These are phyloP conservation scores for Podila verticillata DNA, from an alignment of 192 early-diverging fungal species.

Conservation along the genomic window DNA sequence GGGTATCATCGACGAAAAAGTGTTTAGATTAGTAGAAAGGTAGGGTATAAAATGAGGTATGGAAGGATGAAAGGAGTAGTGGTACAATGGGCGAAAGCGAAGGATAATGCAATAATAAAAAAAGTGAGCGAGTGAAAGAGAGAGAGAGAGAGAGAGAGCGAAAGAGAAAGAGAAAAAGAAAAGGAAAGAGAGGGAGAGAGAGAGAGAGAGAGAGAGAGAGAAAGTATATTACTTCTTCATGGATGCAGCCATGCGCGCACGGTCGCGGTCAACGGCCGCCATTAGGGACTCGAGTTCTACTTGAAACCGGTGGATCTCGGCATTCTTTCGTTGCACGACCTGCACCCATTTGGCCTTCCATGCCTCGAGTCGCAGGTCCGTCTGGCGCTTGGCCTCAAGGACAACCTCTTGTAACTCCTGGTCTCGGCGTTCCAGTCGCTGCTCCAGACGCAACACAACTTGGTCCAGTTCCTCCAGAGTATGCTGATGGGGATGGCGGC, in stretches of 20 bases:
- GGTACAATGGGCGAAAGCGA: not conserved
- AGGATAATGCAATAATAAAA: too few relatives aligned
- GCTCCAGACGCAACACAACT: conserved; percentile 39
- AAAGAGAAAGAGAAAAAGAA: too few relatives aligned
- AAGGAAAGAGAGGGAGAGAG: too few relatives aligned
- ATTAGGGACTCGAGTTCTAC: conserved; percentile 43
- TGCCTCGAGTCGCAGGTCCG: conserved; percentile 37
- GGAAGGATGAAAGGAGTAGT: not conserved
- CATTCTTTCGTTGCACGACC: conserved; percentile 51
- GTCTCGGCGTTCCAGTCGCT: conserved; percentile 40
- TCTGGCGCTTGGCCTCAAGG: conserved; percentile 38
- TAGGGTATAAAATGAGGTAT: not conserved
- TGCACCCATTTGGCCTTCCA: conserved; percentile 53
- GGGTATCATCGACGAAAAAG: not conserved
- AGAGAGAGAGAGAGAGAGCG: not conserved
- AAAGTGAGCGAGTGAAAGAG: too few relatives aligned
- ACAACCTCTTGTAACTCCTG: conserved; percentile 49
- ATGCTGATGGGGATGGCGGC: conserved; percentile 17
- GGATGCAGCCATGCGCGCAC: conserved; percentile 33
- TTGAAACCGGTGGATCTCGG: conserved; percentile 49
- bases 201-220: too few relatives aligned
- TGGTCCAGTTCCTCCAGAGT: conserved; percentile 48
- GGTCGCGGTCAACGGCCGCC: conserved; percentile 43
- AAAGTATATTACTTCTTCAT: conserved; percentile 22
- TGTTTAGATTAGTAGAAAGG: not conserved